A percentile compares a stretch with the other conserved stretches of the same genome.
Evolutionary conservation across 352 stramenopile genomes (phyloP).

Genomic region (Phytophthora ohioensis): DNA sequence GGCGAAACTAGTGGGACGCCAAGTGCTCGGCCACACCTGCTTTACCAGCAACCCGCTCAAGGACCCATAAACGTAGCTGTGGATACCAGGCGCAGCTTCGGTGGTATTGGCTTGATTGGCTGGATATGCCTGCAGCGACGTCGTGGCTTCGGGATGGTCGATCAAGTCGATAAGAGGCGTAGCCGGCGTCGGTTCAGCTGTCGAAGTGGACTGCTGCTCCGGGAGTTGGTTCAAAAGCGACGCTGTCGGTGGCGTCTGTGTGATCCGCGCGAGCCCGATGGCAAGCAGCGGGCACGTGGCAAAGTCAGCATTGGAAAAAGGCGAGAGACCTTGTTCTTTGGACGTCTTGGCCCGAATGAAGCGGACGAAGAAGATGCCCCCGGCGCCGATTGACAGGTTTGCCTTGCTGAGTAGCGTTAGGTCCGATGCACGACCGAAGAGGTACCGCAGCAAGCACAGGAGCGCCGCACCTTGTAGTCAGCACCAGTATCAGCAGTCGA

Average conservation of each 20-base stretch:
- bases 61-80: no score
- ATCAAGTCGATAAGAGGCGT: no score
- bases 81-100: no score
- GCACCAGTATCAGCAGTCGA: no score
- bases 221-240: not conserved
- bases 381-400: not conserved
- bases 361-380: not conserved
- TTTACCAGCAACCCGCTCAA: not conserved
- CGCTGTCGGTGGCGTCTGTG: not conserved
- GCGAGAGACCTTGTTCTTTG: conserved; percentile 10
- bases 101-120: not conserved
- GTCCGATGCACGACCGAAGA: no score
- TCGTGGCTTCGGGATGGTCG: no score
- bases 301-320: conserved; percentile 2
- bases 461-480: no score
- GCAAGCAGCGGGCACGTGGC: conserved; percentile 16
- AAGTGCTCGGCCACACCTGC: conserved; percentile 20
- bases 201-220: no score
- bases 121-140: no score
- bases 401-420: no score
- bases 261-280: not conserved
- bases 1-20: conserved; percentile 36
- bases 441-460: no score
- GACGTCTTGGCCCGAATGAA: conserved; percentile 6
- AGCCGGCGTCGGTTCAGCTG: no score